These are phyloP conservation scores for Neonectria coccinea DNA, from an alignment of 2,329 filamentous ascomycete genomes.

Conservation along the genomic window DNA sequence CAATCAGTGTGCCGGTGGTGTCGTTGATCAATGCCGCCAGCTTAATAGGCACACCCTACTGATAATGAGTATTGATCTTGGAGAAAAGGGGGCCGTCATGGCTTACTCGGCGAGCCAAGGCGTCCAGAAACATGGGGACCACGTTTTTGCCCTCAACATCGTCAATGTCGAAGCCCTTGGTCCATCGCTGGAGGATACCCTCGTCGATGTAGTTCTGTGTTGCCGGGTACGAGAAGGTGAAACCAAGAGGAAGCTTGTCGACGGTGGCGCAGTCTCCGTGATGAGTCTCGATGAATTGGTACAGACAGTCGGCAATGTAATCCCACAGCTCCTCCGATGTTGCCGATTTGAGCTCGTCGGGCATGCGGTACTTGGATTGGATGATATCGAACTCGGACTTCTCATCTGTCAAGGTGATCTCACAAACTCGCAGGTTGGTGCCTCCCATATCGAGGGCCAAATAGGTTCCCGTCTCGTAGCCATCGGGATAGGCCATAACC, in stretches of 20 bases:
- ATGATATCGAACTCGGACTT: conserved; percentile 94
- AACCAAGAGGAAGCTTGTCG: conserved; percentile 81
- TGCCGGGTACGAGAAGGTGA: conserved; percentile 96
- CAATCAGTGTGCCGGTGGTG: conserved; percentile 95
- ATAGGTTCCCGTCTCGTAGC: conserved; percentile 87
- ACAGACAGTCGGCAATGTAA: conserved; percentile 91
- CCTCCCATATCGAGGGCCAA: conserved; percentile 95
- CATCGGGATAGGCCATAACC: conserved; percentile 91
- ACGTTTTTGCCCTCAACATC: conserved; percentile 93
- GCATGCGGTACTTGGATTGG: conserved; percentile 96
- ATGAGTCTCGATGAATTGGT: conserved; percentile 90
- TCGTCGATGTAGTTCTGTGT: conserved; percentile 95
- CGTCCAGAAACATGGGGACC: conserved; percentile 86
- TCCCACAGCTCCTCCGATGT: conserved; percentile 90
- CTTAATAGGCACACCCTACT: conserved; percentile 87
- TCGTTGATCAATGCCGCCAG: conserved; percentile 96
- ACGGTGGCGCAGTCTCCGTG: conserved; percentile 74
- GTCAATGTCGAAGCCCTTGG: conserved; percentile 95
- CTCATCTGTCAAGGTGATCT: conserved; percentile 87
- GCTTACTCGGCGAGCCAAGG: conserved; percentile 69
- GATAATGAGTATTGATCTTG: conserved; percentile 26
- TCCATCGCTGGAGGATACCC: conserved; percentile 93
- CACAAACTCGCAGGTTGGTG: conserved; percentile 94
- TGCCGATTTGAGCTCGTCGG: conserved; percentile 89
- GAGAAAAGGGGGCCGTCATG: neutral